Conservation (phyloP, 2,329 filamentous ascomycete genomes). For the Arthrobotrys megalospora region DNA sequence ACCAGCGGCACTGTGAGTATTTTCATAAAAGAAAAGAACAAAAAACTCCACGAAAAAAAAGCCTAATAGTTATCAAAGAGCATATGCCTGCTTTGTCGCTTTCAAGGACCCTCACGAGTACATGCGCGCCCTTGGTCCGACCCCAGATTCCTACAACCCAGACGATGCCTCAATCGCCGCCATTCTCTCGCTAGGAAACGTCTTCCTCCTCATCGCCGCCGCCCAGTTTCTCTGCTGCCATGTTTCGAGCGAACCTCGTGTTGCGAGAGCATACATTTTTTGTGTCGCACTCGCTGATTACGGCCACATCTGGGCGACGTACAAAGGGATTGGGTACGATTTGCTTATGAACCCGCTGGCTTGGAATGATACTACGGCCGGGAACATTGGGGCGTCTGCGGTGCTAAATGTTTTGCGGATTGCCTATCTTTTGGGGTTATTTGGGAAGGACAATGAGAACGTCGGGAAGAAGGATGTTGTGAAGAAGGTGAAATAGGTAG, state of each 20-base stretch:
- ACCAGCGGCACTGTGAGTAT: conserved; percentile 31
- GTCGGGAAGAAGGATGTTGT: conserved; percentile 3
- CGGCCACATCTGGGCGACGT: conserved; percentile 66
- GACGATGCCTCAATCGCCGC: conserved; percentile 50
- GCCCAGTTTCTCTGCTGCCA: conserved; percentile 65
- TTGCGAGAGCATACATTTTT: conserved; percentile 64
- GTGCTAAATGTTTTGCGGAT: conserved; percentile 64
- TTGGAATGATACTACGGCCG: conserved; percentile 66
- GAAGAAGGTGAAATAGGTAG: conserved; percentile 38
- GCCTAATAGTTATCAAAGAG: conserved; percentile 10
- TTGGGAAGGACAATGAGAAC: conserved; percentile 36
- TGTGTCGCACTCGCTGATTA: conserved; percentile 66
- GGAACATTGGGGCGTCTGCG: conserved; percentile 64
- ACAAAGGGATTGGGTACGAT: conserved; percentile 64
- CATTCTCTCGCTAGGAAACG: conserved; percentile 64
- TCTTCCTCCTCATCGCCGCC: conserved; percentile 65
- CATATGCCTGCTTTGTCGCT: conserved; percentile 43
- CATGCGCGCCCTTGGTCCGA: conserved; percentile 65
- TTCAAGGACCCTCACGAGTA: conserved; percentile 64
- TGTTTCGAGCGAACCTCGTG: conserved; percentile 63
- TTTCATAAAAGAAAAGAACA: neutral
- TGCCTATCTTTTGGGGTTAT: conserved; percentile 41
- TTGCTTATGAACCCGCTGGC: conserved; percentile 62
- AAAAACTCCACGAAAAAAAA: neutral
- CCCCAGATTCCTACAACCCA: conserved; percentile 30